A percentile compares a stretch with the other conserved stretches of the same genome.
phyloP scores from a whole-genome alignment of 306 rosid genomes.

The Sicyos edulis region DNA sequence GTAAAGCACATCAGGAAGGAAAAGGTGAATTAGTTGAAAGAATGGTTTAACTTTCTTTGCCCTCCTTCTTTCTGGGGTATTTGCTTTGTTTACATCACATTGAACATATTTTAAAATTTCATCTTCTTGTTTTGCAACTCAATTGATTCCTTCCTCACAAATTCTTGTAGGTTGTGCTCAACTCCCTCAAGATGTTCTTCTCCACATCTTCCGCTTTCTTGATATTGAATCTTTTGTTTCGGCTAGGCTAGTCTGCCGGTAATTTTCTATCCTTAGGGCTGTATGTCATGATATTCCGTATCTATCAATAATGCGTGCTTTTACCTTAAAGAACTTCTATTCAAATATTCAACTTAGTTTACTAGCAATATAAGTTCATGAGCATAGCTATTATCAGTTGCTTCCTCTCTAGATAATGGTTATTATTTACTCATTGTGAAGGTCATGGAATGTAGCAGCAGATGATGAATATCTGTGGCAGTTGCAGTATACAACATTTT shows the following conservation, averaged over 20 bases:
- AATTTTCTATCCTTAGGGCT: slow-evolving; percentile 22
- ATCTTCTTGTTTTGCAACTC: background rate
- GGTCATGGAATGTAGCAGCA: slow-evolving; percentile 87
- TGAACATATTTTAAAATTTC: background rate
- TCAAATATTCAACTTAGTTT: slow-evolving; percentile 7
- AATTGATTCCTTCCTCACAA: background rate
- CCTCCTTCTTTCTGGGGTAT: background rate
- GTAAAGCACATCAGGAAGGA: slow-evolving; percentile 48
- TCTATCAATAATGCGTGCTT: background rate
- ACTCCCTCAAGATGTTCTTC: slow-evolving; percentile 63
- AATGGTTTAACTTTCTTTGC: slow-evolving; percentile 14
- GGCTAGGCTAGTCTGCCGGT: slow-evolving; percentile 61
- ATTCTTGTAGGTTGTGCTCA: slow-evolving; percentile 42
- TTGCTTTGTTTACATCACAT: slow-evolving; percentile 10
- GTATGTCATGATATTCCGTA: background rate
- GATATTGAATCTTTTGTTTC: slow-evolving; percentile 61
- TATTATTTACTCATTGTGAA: slow-evolving; percentile 33
- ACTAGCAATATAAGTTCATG: slow-evolving; percentile 14
- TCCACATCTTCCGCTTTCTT: slow-evolving; percentile 59
- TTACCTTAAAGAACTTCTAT: background rate
- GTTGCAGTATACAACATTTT: slow-evolving; percentile 43
- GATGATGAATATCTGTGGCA: slow-evolving; percentile 61
- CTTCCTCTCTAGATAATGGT: slow-evolving; percentile 13
- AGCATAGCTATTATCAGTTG: background rate
- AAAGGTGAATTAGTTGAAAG: slow-evolving; percentile 34